These are phyloP conservation scores for Penicillium desertorum DNA, from an alignment of 495 filamentous ascomycete genomes.

Conservation along the genomic window DNA sequence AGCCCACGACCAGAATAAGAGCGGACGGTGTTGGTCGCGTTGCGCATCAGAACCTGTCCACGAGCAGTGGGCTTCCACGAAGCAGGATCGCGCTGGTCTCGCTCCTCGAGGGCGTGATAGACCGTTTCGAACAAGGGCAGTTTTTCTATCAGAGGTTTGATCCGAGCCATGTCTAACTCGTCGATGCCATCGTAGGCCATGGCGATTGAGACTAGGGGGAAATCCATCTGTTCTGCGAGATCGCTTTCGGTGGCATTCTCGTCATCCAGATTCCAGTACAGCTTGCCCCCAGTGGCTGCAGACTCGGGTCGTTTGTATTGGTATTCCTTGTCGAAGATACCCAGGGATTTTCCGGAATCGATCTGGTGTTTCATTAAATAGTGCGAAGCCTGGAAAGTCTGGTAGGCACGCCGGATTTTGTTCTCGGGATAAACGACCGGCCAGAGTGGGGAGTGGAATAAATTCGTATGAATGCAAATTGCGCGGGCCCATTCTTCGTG, in stretches of 20 bases:
- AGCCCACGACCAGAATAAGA: background rate
- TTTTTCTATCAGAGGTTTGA: background rate
- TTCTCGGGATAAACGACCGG: background rate
- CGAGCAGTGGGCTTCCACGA: background rate
- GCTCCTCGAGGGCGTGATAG: background rate
- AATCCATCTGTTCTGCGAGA: background rate
- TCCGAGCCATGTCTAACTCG: background rate
- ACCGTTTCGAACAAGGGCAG: background rate
- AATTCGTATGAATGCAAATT: constrained; percentile 38
- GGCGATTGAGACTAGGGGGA: background rate
- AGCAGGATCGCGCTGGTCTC: background rate
- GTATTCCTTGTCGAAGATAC: background rate
- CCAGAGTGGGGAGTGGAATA: constrained; percentile 40
- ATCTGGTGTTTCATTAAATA: background rate
- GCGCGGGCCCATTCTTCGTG: constrained; percentile 39
- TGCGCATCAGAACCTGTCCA: background rate
- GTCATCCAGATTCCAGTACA: background rate
- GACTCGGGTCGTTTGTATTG: background rate
- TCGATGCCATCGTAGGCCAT: background rate
- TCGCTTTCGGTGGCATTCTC: background rate
- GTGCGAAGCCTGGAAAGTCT: background rate
- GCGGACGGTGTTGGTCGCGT: background rate
- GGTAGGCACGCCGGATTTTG: background rate
- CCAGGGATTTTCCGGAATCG: background rate
- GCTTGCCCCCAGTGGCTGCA: background rate